Percentiles rank a stretch among this genome's conserved stretches.
Evolutionary conservation across 2,329 filamentous ascomycete species (phyloP).

Genomic region (Ascochyta clinopodiicola): DNA sequence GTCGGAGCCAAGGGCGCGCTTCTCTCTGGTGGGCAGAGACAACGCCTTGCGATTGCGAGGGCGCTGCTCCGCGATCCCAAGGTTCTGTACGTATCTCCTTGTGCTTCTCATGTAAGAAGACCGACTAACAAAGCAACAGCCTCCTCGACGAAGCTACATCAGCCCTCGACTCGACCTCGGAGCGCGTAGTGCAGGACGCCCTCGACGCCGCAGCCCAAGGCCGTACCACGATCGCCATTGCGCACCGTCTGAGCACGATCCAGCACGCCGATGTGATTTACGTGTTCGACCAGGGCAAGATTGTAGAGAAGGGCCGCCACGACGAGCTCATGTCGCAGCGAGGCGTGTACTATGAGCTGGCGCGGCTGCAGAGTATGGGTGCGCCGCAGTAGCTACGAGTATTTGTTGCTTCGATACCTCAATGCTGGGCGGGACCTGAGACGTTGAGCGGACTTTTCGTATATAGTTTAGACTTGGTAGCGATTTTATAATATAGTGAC

Average conservation of each 20-base stretch:
- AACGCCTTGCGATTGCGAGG: slow-evolving; percentile 91
- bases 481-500: not conserved
- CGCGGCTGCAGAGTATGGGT: slow-evolving; percentile 44
- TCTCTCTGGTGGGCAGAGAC: slow-evolving; percentile 81
- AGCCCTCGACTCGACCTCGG: slow-evolving; percentile 52
- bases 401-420: not conserved
- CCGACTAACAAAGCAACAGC: slow-evolving; percentile 20
- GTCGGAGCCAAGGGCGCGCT: slow-evolving; percentile 81
- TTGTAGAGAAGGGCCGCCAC: slow-evolving; percentile 89
- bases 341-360: slow-evolving; percentile 52
- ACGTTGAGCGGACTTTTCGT: not conserved
- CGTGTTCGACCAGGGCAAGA: slow-evolving; percentile 88
- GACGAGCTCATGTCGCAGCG: slow-evolving; percentile 53
- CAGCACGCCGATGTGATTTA: slow-evolving; percentile 95
- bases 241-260: slow-evolving; percentile 89
- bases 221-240: slow-evolving; percentile 92
- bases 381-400: slow-evolving; percentile 34
- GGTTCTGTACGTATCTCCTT: slow-evolving; percentile 78
- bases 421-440: not conserved
- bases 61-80: slow-evolving; percentile 91
- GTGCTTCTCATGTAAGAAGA: slow-evolving; percentile 72
- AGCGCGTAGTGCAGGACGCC: slow-evolving; percentile 81
- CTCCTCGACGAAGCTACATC: slow-evolving; percentile 50
- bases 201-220: slow-evolving; percentile 83
- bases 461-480: slow-evolving; percentile 9